Evolutionary conservation across 192 early-diverging fungal genomes (phyloP).

Genomic region (Coemansia sp.): DNA sequence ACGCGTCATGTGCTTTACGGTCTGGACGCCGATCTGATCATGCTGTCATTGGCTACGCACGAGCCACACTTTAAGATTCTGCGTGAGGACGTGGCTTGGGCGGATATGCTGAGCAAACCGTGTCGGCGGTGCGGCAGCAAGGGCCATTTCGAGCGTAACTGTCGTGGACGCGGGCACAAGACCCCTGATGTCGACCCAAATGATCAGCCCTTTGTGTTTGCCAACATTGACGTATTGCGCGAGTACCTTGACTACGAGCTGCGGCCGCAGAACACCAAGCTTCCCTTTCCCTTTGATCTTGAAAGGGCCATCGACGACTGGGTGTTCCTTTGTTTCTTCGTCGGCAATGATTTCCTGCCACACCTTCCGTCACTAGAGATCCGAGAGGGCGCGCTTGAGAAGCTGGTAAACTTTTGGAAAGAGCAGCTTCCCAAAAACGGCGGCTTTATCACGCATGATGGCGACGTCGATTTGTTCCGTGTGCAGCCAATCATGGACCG

Average conservation of each 20-base stretch:
- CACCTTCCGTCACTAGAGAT: slow-evolving; percentile 93
- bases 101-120: slow-evolving; percentile 65
- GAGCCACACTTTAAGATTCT: slow-evolving; percentile 97
- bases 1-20: slow-evolving; percentile 92
- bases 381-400: slow-evolving; percentile 89
- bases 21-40: slow-evolving; percentile 95
- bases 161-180: slow-evolving; percentile 15
- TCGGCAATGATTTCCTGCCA: slow-evolving; percentile 97
- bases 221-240: slow-evolving; percentile 76
- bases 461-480: slow-evolving; percentile 71
- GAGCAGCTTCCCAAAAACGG: slow-evolving; percentile 66
- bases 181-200: slow-evolving; percentile 22
- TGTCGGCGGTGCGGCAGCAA: slow-evolving; percentile 64
- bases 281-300: slow-evolving; percentile 79
- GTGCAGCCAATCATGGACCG: slow-evolving; percentile 78
- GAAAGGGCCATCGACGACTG: slow-evolving; percentile 96
- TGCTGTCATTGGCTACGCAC: slow-evolving; percentile 92
- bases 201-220: slow-evolving; percentile 76
- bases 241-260: slow-evolving; percentile 92
- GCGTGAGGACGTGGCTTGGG: slow-evolving; percentile 91
- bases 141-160: slow-evolving; percentile 59
- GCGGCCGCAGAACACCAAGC: slow-evolving; percentile 49
- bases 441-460: slow-evolving; percentile 84
- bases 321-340: slow-evolving; percentile 96
- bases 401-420: slow-evolving; percentile 89